Base-by-base conservation (phyloP, 2,329 filamentous ascomycete species). In the Pseudogymnoascus sp. region DNA sequence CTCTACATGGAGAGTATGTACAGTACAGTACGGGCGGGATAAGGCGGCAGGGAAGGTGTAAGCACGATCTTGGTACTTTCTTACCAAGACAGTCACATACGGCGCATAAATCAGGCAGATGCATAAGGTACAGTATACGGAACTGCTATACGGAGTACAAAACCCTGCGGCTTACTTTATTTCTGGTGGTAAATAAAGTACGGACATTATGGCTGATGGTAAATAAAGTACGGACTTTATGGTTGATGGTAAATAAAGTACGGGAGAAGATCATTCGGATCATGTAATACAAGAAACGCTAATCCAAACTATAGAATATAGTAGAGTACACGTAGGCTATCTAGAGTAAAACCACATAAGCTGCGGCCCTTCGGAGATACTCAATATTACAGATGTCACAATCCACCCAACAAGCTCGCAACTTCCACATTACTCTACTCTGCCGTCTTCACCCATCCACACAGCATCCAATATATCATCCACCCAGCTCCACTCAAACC, bases 351-450 rank as follows among this genome's bases (percentile, higher is more conserved):
- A 16, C 37, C 14, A 38, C 35, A 6, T 19, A 8, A 8, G 14
- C 42, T 24, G 24, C 42, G 1, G 8, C 42, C 13, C 44, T 21
- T 50, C 44, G 44, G 44, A 50, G 44, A 50, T 50, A 29, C 44
- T 50, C 42, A 4, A 50, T 50, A 13, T 37, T 40, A 40, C 38
- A 42, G 24, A 50, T 50, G 44, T 50, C 44, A 50, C 44, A 50
- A 50, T 50, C 44, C 44, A 50, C 44, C 44, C 44, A 50, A 50
- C 44, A 50, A 50, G 44, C 44, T 50, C 44, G 21, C 21, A 50
- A 50, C 44, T 50, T 50, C 24, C 44, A 29, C 44, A 14, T 47
- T 24, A 24, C 42, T 14, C 42, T 47, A 13, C 44, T n/a, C 44
- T 50, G 21, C 44, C 44, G 21, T n/a, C 24, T 13, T n/a, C 11